phyloP scores from a whole-genome alignment of 352 stramenopile species.

The Pythium phragmitis region DNA sequence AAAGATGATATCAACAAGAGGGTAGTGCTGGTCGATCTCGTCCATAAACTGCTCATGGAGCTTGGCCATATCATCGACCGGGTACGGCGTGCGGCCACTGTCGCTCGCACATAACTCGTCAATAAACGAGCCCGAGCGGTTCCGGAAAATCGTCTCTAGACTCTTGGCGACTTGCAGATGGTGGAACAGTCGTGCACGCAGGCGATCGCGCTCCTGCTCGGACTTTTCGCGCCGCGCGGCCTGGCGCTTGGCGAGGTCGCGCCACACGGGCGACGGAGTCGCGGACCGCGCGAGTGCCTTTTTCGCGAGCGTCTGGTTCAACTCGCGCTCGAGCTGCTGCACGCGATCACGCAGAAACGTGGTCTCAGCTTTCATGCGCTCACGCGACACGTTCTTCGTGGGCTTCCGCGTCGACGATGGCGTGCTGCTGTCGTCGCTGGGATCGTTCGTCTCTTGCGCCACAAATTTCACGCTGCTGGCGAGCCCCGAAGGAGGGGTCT shows the following conservation, averaged over 20 bases:
- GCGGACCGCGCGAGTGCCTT: slow-evolving; percentile 7
- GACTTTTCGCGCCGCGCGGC: slow-evolving; percentile 5
- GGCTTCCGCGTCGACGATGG: not conserved
- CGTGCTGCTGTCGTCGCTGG: not conserved
- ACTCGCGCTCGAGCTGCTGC: slow-evolving; percentile 11
- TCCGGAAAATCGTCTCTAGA: slow-evolving; percentile 18
- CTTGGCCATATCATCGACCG: slow-evolving; percentile 13
- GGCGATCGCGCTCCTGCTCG: slow-evolving; percentile 3
- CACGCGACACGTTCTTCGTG: slow-evolving; percentile 23
- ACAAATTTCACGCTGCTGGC: too few species aligned
- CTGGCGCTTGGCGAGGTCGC: slow-evolving; percentile 16
- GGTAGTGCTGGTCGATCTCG: slow-evolving; percentile 18
- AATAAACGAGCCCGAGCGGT: slow-evolving; percentile 13
- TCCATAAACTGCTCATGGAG: slow-evolving; percentile 19
- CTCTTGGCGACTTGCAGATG: slow-evolving; percentile 24
- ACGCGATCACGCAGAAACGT: slow-evolving; percentile 7
- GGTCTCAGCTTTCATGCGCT: slow-evolving; percentile 20
- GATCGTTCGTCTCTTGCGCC: not conserved
- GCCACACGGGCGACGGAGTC: slow-evolving; percentile 11
- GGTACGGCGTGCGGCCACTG: slow-evolving; percentile 1
- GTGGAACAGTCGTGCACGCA: slow-evolving; percentile 9
- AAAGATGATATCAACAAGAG: slow-evolving; percentile 7
- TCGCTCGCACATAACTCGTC: slow-evolving; percentile 6
- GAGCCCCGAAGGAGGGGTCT: too few species aligned
- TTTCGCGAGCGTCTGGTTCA: slow-evolving; percentile 4